phyloP scores from a whole-genome alignment of 805 yeast genomes.

The Priceomyces haplophilus region DNA sequence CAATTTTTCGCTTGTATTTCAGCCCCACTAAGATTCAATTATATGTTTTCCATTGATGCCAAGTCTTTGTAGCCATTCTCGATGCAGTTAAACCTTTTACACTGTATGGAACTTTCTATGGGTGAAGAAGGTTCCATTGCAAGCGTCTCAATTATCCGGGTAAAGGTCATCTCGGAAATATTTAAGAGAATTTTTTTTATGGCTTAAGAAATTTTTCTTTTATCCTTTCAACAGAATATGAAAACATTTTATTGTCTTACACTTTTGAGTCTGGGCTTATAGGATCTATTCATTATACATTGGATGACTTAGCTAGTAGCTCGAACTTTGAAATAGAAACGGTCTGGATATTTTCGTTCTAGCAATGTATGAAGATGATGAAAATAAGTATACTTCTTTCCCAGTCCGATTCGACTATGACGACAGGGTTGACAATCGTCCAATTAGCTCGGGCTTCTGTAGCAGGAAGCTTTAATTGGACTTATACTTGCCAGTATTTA shows the following conservation, averaged over 20 bases:
- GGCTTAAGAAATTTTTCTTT: background rate
- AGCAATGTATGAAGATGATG: conserved; percentile 32
- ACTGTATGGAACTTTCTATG: background rate
- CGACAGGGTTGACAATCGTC: conserved; percentile 72
- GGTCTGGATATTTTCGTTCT: background rate
- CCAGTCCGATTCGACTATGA: conserved; percentile 92
- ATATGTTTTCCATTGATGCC: background rate
- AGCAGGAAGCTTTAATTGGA: conserved; percentile 42
- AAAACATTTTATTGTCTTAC: background rate
- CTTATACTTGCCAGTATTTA: conserved; percentile 88
- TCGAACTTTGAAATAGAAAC: background rate
- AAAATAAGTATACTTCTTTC: conserved; percentile 73
- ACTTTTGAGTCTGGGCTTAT: conserved; percentile 22
- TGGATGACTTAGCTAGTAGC: background rate
- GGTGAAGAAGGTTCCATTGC: background rate
- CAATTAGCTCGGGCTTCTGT: conserved; percentile 34
- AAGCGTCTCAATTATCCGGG: background rate
- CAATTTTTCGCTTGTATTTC: background rate
- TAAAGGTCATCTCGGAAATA: conserved; percentile 1
- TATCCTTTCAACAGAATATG: background rate
- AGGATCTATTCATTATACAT: conserved; percentile 12
- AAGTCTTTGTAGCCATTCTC: background rate
- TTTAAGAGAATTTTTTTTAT: background rate
- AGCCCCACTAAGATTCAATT: background rate
- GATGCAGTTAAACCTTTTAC: background rate